These are phyloP conservation scores for Penicillium parvum DNA, from an alignment of 495 filamentous ascomycete species.

Conservation along the genomic window DNA sequence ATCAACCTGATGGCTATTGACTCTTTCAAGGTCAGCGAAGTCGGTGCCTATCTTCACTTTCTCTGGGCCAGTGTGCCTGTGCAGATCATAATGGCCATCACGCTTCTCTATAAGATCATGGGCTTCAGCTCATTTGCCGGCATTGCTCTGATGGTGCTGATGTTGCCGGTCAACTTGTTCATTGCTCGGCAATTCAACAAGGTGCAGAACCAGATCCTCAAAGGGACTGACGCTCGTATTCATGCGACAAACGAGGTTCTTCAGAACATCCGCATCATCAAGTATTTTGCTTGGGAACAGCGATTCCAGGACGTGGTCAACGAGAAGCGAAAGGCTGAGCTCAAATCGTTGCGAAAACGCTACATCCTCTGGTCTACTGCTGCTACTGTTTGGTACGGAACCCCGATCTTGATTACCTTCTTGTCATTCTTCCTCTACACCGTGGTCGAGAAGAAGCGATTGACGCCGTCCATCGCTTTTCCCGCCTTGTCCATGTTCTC, in stretches of 20 bases:
- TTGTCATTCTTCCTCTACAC: slow-evolving; percentile 94
- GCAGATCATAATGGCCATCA: slow-evolving; percentile 69
- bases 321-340: slow-evolving; percentile 77
- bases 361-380: slow-evolving; percentile 91
- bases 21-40: slow-evolving; percentile 95
- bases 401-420: slow-evolving; percentile 92
- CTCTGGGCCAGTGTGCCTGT: slow-evolving; percentile 81
- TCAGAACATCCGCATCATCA: slow-evolving; percentile 98
- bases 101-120: slow-evolving; percentile 81
- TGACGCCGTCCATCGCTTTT: slow-evolving; percentile 93
- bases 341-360: slow-evolving; percentile 69
- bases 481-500: slow-evolving; percentile 94
- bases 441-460: slow-evolving; percentile 77
- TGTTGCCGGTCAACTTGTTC: slow-evolving; percentile 82
- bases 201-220: slow-evolving; percentile 85
- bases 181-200: slow-evolving; percentile 79
- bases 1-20: slow-evolving; percentile 99
- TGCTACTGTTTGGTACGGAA: slow-evolving; percentile 94
- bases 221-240: slow-evolving; percentile 93
- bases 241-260: slow-evolving; percentile 95
- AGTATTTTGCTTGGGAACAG: slow-evolving; percentile 98
- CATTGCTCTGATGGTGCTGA: slow-evolving; percentile 82
- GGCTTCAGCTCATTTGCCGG: slow-evolving; percentile 92
- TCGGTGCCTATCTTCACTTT: slow-evolving; percentile 88
- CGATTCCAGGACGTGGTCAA: slow-evolving; percentile 83